Conservation (phyloP, 176 grass and related monocot genomes). For the Eragrostis nindensis region DNA sequence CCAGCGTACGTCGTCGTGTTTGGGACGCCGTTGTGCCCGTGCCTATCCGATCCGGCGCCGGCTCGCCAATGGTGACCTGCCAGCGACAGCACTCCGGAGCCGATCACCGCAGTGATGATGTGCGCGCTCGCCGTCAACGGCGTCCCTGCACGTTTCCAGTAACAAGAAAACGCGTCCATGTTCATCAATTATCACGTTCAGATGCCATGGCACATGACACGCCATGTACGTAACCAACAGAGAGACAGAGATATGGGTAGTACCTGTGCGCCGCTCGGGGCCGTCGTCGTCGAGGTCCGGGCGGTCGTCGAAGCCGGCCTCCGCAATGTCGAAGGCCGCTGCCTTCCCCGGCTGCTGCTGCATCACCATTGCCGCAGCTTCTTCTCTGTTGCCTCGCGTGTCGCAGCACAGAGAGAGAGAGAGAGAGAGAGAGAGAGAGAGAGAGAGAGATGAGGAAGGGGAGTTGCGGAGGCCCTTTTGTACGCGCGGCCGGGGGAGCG, state of each 20-base stretch:
- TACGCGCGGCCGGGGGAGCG: slow-evolving; percentile 30
- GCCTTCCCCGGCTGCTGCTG: slow-evolving; percentile 12
- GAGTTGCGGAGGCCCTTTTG: slow-evolving; percentile 38
- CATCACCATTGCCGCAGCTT: slow-evolving; percentile 38
- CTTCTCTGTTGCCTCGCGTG: neutral
- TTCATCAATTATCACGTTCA: neutral
- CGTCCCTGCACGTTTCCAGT: slow-evolving; percentile 46
- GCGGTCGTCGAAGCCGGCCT: slow-evolving; percentile 37
- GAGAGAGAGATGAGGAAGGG: slow-evolving; percentile 12
- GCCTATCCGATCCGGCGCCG: too few species aligned
- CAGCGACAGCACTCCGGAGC: slow-evolving; percentile 88
- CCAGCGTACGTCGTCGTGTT: too few species aligned
- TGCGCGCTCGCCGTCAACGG: slow-evolving; percentile 90
- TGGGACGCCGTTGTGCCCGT: too few species aligned
- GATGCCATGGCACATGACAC: too few species aligned
- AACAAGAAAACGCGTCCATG: too few species aligned
- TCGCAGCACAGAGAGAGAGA: neutral
- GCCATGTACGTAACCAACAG: too few species aligned
- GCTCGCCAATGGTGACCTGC: too few species aligned
- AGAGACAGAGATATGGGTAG: too few species aligned
- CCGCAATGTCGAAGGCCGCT: slow-evolving; percentile 53
- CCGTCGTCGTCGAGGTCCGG: slow-evolving; percentile 84
- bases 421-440: too few species aligned
- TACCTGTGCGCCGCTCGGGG: slow-evolving; percentile 68
- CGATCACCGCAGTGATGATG: slow-evolving; percentile 97